phyloP scores from a whole-genome alignment of 257 asterid species.

The Solanum rostratum region DNA sequence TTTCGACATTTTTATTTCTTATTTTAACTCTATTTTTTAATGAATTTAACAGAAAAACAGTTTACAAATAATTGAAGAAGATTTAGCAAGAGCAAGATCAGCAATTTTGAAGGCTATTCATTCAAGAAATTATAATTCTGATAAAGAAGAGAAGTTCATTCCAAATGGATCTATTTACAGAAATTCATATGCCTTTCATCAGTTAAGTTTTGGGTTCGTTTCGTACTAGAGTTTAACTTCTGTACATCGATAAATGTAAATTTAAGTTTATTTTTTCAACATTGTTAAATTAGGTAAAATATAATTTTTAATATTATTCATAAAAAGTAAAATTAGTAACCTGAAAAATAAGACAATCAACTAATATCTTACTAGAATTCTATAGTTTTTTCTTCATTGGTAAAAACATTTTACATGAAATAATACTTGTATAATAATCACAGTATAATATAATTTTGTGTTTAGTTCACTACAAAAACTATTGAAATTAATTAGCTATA shows the following conservation, averaged over 20 bases:
- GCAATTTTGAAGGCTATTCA: slow-evolving; percentile 2
- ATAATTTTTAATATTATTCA: too few species aligned
- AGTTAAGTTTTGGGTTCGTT: not conserved
- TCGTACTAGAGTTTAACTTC: not conserved
- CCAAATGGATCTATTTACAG: slow-evolving; percentile 10
- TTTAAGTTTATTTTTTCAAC: not conserved
- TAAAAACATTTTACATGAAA: not conserved
- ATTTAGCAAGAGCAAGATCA: slow-evolving; percentile 10
- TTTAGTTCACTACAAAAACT: too few species aligned
- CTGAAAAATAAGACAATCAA: not conserved
- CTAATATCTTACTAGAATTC: too few species aligned
- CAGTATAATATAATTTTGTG: not conserved
- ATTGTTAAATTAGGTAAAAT: not conserved
- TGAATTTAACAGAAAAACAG: not conserved
- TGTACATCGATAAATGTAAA: not conserved
- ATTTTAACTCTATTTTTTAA: not conserved
- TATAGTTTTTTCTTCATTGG: not conserved
- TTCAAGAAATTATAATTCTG: not conserved
- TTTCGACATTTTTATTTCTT: not conserved
- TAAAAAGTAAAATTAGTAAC: too few species aligned
- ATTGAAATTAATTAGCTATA: not conserved
- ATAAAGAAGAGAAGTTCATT: slow-evolving; percentile 1
- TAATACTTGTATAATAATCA: not conserved
- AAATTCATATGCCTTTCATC: slow-evolving; percentile 12
- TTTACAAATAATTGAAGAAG: slow-evolving; percentile 8